These are phyloP conservation scores for Trametes sanguinea DNA, from an alignment of 768 basidiomycete genomes.

Conservation along the genomic window DNA sequence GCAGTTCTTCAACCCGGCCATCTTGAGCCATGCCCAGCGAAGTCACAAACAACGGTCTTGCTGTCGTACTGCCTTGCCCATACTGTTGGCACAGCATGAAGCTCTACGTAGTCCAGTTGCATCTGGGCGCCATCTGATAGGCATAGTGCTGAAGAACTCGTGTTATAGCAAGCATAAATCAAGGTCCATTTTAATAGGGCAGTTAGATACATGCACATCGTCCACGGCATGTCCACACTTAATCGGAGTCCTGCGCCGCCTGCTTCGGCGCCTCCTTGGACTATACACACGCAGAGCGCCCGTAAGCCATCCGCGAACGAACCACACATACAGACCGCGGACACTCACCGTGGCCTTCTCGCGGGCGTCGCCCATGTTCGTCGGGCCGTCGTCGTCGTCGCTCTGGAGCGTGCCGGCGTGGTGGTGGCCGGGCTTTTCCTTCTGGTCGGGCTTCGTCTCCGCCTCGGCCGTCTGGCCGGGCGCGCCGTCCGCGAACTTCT, in stretches of 20 bases:
- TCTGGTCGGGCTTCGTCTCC: conserved; percentile 28
- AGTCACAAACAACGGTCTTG: no score
- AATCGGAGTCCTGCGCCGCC: conserved; percentile 14
- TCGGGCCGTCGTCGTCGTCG: conserved; percentile 21
- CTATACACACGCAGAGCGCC: background rate
- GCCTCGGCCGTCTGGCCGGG: conserved; percentile 27
- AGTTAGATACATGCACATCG: conserved; percentile 15
- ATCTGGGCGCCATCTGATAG: no score
- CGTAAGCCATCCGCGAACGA: no score
- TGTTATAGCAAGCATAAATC: background rate
- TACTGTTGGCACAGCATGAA: no score
- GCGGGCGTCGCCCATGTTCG: conserved; percentile 24
- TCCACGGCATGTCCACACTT: conserved; percentile 1
- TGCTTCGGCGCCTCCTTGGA: conserved; percentile 24
- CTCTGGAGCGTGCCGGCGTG: conserved; percentile 25
- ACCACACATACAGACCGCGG: no score
- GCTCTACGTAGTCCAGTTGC: no score
- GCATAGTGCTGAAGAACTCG: no score
- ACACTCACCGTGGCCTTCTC: conserved; percentile 18
- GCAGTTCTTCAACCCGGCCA: no score
- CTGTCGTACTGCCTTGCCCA: no score
- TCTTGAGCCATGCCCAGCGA: no score
- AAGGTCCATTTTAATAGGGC: background rate
- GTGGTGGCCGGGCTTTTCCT: conserved; percentile 24
- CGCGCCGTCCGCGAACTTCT: conserved; percentile 22